Conservation (phyloP, 2,329 filamentous ascomycete species). For the Sodiomyces alkalinus region DNA sequence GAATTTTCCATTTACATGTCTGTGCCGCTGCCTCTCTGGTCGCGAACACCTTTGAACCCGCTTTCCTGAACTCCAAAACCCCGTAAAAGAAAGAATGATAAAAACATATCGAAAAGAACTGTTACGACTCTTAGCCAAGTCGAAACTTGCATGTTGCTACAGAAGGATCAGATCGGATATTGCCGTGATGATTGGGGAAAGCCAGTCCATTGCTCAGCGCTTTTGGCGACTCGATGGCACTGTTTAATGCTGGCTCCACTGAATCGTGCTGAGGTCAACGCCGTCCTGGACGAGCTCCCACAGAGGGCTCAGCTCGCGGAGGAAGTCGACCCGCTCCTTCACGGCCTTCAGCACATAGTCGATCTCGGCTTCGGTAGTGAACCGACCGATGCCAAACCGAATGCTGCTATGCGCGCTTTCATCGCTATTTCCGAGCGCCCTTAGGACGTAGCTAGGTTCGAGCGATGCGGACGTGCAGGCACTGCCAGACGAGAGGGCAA, state of each 20-base stretch:
- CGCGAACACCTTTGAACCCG: too few species aligned
- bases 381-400: conserved; percentile 90
- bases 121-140: too few species aligned
- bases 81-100: neutral
- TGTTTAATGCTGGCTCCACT: conserved; percentile 97
- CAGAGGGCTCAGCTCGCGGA: conserved; percentile 85
- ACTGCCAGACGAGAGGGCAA: conserved; percentile 89
- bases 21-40: too few species aligned
- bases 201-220: too few species aligned
- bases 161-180: too few species aligned
- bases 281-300: conserved; percentile 98
- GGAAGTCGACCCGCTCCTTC: conserved; percentile 74
- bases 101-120: too few species aligned
- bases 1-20: too few species aligned
- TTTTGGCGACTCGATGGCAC: too few species aligned
- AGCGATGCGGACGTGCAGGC: conserved; percentile 94
- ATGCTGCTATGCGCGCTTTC: conserved; percentile 98
- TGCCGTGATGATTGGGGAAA: too few species aligned
- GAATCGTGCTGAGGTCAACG: conserved; percentile 85
- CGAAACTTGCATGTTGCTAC: too few species aligned
- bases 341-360: conserved; percentile 97
- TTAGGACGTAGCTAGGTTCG: conserved; percentile 90
- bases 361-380: conserved; percentile 89
- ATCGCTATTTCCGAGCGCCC: conserved; percentile 88
- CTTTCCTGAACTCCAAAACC: conserved; percentile 1